A percentile compares a stretch with the other conserved stretches of the same genome.
Conservation (phyloP, 2,329 filamentous ascomycete genomes). For the Neonectria faginata region DNA sequence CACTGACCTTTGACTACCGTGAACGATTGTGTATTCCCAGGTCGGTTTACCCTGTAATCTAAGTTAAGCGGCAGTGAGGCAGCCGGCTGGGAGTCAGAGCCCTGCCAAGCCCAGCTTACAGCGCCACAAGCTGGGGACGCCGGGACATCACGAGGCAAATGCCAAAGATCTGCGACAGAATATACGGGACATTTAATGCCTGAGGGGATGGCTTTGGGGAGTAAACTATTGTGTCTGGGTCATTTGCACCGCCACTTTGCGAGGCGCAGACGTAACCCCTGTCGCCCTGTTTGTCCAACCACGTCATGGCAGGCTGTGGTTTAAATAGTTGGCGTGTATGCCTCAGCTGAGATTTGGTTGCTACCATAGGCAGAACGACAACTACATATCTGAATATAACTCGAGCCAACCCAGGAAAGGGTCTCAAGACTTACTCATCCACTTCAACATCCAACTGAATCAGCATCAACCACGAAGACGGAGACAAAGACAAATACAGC, state of each 20-base stretch:
- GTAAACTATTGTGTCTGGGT: slow-evolving; percentile 2
- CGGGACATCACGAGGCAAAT: background rate
- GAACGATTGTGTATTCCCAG: too few relatives aligned
- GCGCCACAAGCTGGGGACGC: slow-evolving; percentile 3
- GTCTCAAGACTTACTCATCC: background rate
- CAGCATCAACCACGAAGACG: background rate
- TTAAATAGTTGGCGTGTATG: slow-evolving; percentile 9
- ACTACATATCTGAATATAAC: slow-evolving; percentile 3
- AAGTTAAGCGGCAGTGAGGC: background rate
- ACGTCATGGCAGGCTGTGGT: slow-evolving; percentile 21
- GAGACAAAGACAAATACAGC: background rate
- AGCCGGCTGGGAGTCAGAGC: background rate
- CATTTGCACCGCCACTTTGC: slow-evolving; percentile 5
- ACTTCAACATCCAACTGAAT: background rate
- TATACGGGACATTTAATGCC: background rate
- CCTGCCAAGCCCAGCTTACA: background rate
- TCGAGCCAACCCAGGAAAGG: background rate
- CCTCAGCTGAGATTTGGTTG: background rate
- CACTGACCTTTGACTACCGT: too few relatives aligned
- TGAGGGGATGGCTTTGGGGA: background rate
- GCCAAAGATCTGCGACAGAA: background rate
- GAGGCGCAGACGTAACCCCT: slow-evolving; percentile 18
- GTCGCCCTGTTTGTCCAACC: slow-evolving; percentile 19
- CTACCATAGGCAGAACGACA: background rate
- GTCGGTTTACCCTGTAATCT: background rate